Percentiles rank a stretch among this genome's conserved stretches.
phyloP scores from a whole-genome alignment of 202 grass and related monocot genomes.

The Bolboschoenoplectus hybrid region DNA sequence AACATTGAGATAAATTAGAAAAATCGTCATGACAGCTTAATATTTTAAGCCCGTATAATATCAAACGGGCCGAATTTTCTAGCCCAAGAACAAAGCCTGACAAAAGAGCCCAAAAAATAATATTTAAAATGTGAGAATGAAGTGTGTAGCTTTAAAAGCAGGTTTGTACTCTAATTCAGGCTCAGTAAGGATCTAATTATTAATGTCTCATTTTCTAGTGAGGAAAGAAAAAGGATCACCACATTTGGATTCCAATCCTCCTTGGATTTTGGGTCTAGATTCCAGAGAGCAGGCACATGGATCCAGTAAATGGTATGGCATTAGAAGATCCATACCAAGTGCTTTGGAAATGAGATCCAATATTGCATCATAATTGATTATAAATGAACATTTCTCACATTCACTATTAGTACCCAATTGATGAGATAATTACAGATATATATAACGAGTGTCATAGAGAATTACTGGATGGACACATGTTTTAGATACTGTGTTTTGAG shows the following conservation, averaged over 20 bases:
- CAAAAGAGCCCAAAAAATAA: background rate
- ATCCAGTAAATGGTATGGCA: background rate
- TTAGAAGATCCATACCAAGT: background rate
- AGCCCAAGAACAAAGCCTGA: background rate
- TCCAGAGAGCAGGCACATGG: background rate
- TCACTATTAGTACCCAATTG: background rate
- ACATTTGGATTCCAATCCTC: background rate
- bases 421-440: background rate
- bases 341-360: background rate
- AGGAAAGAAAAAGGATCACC: background rate
- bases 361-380: background rate
- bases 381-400: background rate
- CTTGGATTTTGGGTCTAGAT: background rate
- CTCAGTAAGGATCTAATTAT: constrained; percentile 8
- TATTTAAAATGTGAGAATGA: too few relatives aligned
- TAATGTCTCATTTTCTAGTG: background rate
- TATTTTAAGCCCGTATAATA: background rate
- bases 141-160: constrained; percentile 22
- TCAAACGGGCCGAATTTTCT: background rate
- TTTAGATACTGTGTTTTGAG: background rate
- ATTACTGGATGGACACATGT: background rate
- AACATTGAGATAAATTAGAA: background rate
- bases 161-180: constrained; percentile 35
- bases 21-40: background rate
- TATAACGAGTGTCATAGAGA: background rate